Conservation (phyloP, 345 rosid genomes). For the Mangifera indica region DNA sequence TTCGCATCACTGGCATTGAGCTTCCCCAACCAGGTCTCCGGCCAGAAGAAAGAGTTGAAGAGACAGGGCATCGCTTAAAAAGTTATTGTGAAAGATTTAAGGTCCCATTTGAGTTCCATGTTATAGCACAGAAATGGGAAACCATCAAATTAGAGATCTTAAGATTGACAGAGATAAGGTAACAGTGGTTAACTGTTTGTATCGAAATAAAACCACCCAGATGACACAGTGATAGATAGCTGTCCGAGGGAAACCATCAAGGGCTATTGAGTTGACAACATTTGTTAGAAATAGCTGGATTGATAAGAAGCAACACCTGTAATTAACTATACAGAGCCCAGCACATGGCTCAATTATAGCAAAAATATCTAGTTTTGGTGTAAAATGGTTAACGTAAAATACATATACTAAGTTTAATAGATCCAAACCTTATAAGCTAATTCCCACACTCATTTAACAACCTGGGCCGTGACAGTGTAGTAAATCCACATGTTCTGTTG, state of each 20-base stretch:
- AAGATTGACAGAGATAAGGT: conserved; percentile 51
- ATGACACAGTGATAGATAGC: conserved; percentile 50
- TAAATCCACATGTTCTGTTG: no score
- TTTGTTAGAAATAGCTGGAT: no score
- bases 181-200: conserved; percentile 55
- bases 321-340: no score
- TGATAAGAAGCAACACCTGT: no score
- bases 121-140: conserved; percentile 75
- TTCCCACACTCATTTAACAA: no score
- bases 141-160: conserved; percentile 57
- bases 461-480: no score
- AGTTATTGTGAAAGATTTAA: conserved; percentile 56
- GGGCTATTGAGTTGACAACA: not conserved
- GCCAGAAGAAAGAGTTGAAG: conserved; percentile 67
- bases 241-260: conserved; percentile 60
- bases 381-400: no score
- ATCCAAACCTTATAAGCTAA: no score
- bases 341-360: no score
- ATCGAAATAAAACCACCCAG: conserved; percentile 55
- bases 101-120: conserved; percentile 57
- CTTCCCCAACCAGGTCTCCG: conserved; percentile 78
- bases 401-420: no score
- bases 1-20: conserved; percentile 77
- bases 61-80: conserved; percentile 58
- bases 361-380: no score